Percentiles rank a stretch among this genome's conserved stretches.
These are phyloP conservation scores for Malus asiatica DNA, from an alignment of 306 rosid genomes.

Conservation along the genomic window DNA sequence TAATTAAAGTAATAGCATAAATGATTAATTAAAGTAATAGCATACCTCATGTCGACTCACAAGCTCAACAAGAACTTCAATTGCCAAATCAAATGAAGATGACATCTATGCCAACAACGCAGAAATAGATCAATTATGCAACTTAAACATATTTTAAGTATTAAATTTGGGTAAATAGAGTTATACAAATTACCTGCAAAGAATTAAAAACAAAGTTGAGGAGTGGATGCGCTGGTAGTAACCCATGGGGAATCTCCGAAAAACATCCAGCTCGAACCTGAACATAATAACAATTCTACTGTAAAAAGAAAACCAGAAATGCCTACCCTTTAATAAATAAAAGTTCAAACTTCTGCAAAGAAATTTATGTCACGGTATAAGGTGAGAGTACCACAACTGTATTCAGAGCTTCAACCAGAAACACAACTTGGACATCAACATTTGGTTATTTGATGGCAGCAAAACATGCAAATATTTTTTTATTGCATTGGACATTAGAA, in stretches of 20 bases:
- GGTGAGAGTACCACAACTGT: not conserved
- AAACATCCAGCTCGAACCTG: constrained; percentile 96
- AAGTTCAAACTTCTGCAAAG: not conserved
- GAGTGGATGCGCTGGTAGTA: constrained; percentile 78
- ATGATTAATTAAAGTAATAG: not conserved
- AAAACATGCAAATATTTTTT: not conserved
- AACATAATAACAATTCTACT: constrained; percentile 19
- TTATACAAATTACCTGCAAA: constrained; percentile 52
- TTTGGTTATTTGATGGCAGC: not conserved
- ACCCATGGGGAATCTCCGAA: constrained; percentile 75
- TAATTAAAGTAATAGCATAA: not conserved
- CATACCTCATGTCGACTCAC: constrained; percentile 91
- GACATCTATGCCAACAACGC: constrained; percentile 45
- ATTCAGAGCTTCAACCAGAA: not conserved
- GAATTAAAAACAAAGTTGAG: constrained; percentile 78
- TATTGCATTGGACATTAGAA: constrained; percentile 3
- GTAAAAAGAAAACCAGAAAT: constrained; percentile 1
- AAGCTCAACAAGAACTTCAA: constrained; percentile 91
- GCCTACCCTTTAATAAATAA: too few species aligned
- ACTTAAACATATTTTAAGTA: constrained; percentile 1
- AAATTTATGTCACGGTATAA: not conserved
- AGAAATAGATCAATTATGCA: constrained; percentile 12
- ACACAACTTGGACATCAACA: not conserved
- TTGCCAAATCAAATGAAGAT: constrained; percentile 76
- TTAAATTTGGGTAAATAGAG: constrained; percentile 12